Evolutionary conservation across 1,284 basidiomycete genomes (phyloP), one percentile per base, ranked within the genome.

Genomic region (Ganoderma lingzhi): DNA sequence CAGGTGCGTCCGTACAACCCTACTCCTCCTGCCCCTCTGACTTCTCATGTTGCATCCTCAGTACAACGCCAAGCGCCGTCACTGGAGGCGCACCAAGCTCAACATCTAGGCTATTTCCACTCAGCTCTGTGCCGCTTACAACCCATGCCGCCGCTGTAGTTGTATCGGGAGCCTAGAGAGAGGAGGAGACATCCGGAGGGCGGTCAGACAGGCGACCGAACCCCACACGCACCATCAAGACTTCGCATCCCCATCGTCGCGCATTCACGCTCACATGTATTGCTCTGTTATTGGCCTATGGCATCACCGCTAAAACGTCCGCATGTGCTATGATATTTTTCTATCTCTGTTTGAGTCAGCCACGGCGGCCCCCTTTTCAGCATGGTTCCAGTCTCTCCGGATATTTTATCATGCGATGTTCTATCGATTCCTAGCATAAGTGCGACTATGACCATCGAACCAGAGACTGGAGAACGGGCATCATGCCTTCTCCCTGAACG

Each of bases 1-100:
- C 94, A 96, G 84, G 94, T 96, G 81, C 82, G 91, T 78, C n/a
- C 2, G 45, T 10, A 10, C 32, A 44, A 1, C 19, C 23, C 28
- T 15, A 19, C 5, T 37, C 41, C 9, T 30, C 28, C 37, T 35
- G 12, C 9, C 15, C 14, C 41, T 37, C 53, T 67, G 8, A 70
- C 63, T 63, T 62, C 37, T 62, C 45, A 28, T 28, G 30, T 48
- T 53, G 15, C 58, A 59, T 68, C 35, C 71, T 6, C 76, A 89
- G 93, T 96, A 96, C 84, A 97, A 97, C 85, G 94, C 95, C 77
- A 97, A 97, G 87, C 89, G 95, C 76, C 92, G 95, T 82, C 95
- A 96, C 87, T 97, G 95, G 95, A 90, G 95, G 81, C 93, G 95
- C 84, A 96, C 95, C 73, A 96, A 96, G 86, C 90, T 96, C 85